Conservation (phyloP, 331 rosid genomes). For the Rosa hybrid region DNA sequence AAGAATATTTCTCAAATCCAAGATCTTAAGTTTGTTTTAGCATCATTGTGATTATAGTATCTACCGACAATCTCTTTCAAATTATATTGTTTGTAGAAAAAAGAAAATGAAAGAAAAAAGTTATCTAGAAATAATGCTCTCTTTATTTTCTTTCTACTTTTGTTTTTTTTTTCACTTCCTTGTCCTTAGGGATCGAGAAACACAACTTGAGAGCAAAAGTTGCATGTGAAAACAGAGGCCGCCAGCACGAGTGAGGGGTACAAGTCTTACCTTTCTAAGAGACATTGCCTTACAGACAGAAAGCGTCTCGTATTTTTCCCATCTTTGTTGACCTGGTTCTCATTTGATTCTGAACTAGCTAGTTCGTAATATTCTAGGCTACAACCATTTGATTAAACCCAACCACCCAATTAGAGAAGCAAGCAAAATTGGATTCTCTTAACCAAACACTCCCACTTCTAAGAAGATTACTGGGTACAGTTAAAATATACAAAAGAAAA, state of each 20-base stretch:
- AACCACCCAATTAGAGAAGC: background rate
- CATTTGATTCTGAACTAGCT: background rate
- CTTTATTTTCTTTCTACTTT: background rate
- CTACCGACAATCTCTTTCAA: background rate
- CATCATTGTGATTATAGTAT: background rate
- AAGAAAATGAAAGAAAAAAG: background rate
- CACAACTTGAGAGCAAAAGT: background rate
- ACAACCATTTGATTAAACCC: slow-evolving; percentile 10
- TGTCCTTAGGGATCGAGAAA: background rate
- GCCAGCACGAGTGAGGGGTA: background rate
- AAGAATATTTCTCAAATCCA: background rate
- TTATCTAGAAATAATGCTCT: background rate
- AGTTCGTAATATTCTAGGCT: background rate
- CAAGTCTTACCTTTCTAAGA: background rate
- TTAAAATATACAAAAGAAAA: background rate
- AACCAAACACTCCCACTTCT: background rate
- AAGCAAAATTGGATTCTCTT: background rate
- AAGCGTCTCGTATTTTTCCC: background rate
- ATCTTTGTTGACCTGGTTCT: slow-evolving; percentile 18
- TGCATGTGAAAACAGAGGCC: slow-evolving; percentile 16
- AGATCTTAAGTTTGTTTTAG: background rate
- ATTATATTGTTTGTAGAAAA: background rate
- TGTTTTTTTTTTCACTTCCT: too few species aligned
- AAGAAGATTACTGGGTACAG: background rate
- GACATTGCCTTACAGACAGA: background rate